phyloP scores from a whole-genome alignment of 345 rosid genomes.

The Cardamine chenopodiifolia region DNA sequence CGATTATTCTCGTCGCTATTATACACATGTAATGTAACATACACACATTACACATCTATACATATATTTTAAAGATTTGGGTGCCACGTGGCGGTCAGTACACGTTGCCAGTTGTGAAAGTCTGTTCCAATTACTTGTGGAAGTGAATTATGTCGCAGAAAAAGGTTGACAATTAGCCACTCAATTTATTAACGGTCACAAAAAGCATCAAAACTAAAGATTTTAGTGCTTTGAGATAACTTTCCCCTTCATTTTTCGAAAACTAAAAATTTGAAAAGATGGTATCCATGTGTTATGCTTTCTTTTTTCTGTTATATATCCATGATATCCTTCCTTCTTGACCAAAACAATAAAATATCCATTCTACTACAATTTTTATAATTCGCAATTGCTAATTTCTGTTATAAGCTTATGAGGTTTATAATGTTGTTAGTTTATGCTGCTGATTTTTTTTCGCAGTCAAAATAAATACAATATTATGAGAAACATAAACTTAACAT shows the following conservation, averaged over 20 bases:
- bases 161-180: constrained; percentile 28
- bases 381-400: no score
- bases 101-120: constrained; percentile 35
- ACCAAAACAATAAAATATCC: no score
- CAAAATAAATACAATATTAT: no score
- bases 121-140: constrained; percentile 43
- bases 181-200: constrained; percentile 34
- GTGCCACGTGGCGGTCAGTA: constrained; percentile 4
- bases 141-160: constrained; percentile 40
- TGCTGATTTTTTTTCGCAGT: not conserved
- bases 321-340: not conserved
- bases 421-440: not conserved
- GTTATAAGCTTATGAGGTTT: not conserved
- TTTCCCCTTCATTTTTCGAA: not conserved
- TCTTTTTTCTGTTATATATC: not conserved
- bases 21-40: not conserved
- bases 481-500: no score
- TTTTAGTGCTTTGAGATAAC: constrained; percentile 21
- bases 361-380: no score
- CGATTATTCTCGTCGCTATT: constrained; percentile 16
- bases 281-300: not conserved
- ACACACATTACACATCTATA: constrained; percentile 12
- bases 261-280: not conserved
- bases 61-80: not conserved
- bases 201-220: constrained; percentile 19